phyloP scores from a whole-genome alignment of 495 filamentous ascomycete genomes.

The Aspergillus sclerotiicarbonarius region DNA sequence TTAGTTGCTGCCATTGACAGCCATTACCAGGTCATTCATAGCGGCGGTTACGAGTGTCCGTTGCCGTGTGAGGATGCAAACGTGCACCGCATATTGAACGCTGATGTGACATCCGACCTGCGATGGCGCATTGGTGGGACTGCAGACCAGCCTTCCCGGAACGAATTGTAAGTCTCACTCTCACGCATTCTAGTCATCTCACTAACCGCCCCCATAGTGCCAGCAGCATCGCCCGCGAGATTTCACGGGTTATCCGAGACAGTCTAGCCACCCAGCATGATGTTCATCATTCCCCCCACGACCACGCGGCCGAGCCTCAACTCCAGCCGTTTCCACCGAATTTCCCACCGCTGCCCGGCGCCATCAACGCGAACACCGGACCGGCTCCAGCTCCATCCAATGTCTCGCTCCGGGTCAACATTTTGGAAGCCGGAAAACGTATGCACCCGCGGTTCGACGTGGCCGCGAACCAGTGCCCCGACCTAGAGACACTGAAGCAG shows the following conservation, averaged over 20 bases:
- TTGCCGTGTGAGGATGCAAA: conserved; percentile 34
- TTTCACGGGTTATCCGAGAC: conserved; percentile 44
- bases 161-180: conserved; percentile 40
- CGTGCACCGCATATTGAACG: conserved; percentile 35
- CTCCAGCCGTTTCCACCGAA: conserved; percentile 20
- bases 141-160: conserved; percentile 25
- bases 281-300: conserved; percentile 9
- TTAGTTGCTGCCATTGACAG: conserved; percentile 49
- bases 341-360: conserved; percentile 14
- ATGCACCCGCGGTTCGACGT: conserved; percentile 40
- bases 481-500: conserved; percentile 32
- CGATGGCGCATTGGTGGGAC: conserved; percentile 42
- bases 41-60: conserved; percentile 32
- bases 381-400: conserved; percentile 14
- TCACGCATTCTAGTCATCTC: not conserved
- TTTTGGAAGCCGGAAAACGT: conserved; percentile 43
- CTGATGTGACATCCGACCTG: conserved; percentile 27
- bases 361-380: conserved; percentile 8
- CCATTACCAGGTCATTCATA: conserved; percentile 42
- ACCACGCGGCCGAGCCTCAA: conserved; percentile 17
- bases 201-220: conserved; percentile 33
- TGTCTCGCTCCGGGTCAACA: conserved; percentile 39
- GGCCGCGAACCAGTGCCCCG: conserved; percentile 34
- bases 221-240: conserved; percentile 42
- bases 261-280: conserved; percentile 31